These are phyloP conservation scores for Exophiala aquamarina DNA, from an alignment of 2,329 filamentous ascomycete genomes.

Conservation along the genomic window DNA sequence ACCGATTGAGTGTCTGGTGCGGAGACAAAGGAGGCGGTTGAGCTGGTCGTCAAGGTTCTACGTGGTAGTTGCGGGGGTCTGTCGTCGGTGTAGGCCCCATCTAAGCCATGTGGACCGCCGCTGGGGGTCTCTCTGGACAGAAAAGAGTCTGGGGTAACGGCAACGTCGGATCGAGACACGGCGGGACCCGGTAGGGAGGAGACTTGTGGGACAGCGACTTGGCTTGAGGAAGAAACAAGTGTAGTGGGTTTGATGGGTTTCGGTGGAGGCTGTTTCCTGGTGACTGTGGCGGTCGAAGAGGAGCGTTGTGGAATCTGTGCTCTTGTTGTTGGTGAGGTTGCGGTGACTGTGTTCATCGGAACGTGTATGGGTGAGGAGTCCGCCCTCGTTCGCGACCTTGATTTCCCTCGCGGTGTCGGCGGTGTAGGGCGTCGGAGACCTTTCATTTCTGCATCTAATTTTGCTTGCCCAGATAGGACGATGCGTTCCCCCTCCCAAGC, in stretches of 20 bases:
- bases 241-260: slow-evolving; percentile 63
- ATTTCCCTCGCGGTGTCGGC: slow-evolving; percentile 10
- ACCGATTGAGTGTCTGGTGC: slow-evolving; percentile 8
- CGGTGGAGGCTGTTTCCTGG: slow-evolving; percentile 51
- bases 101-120: not conserved
- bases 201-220: slow-evolving; percentile 14
- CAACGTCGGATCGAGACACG: slow-evolving; percentile 6
- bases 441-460: slow-evolving; percentile 2
- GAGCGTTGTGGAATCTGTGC: slow-evolving; percentile 36
- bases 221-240: slow-evolving; percentile 29
- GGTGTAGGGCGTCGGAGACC: slow-evolving; percentile 6
- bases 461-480: slow-evolving; percentile 1
- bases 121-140: not conserved
- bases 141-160: slow-evolving; percentile 1
- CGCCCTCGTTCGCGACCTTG: slow-evolving; percentile 1
- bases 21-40: slow-evolving; percentile 20
- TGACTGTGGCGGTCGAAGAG: slow-evolving; percentile 36
- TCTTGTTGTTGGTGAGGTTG: slow-evolving; percentile 11
- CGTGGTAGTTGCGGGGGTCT: slow-evolving; percentile 23
- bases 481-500: slow-evolving; percentile 21
- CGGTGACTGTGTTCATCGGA: slow-evolving; percentile 5
- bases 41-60: slow-evolving; percentile 21
- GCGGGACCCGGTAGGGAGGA: slow-evolving; percentile 10
- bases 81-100: slow-evolving; percentile 1
- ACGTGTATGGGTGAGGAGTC: slow-evolving; percentile 11